A percentile compares a stretch with the other conserved stretches of the same genome.
These are phyloP conservation scores for Phialocephala sp. DNA, from an alignment of 2,329 filamentous ascomycete species.

Conservation along the genomic window DNA sequence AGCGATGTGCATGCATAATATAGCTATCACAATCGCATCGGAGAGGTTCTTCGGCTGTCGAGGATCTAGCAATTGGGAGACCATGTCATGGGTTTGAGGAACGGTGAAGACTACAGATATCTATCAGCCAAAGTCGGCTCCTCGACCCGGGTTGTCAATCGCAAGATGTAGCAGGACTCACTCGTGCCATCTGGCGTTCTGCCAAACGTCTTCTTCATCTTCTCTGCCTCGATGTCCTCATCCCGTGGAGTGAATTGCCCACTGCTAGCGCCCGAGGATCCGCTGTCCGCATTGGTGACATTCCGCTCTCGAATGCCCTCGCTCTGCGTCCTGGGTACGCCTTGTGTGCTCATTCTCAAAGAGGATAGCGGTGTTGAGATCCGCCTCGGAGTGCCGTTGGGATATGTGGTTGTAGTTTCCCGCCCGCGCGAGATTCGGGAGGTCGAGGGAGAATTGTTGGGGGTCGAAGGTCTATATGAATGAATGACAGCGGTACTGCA, in stretches of 20 bases:
- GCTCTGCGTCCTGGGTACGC: constrained; percentile 6
- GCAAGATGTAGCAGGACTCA: constrained; percentile 52
- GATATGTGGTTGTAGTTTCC: background rate
- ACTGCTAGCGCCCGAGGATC: constrained; percentile 23
- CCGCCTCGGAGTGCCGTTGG: constrained; percentile 19
- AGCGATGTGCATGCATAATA: constrained; percentile 77
- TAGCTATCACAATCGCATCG: constrained; percentile 78
- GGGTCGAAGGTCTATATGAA: background rate
- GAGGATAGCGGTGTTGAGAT: constrained; percentile 23
- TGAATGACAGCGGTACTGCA: background rate
- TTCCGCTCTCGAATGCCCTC: constrained; percentile 39
- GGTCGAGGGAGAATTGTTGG: background rate
- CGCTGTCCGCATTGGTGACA: constrained; percentile 21
- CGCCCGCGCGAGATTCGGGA: background rate
- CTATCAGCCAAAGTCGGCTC: constrained; percentile 11
- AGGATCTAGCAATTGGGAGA: constrained; percentile 93
- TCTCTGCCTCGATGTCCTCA: constrained; percentile 43
- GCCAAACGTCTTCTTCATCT: constrained; percentile 81
- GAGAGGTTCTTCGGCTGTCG: constrained; percentile 94
- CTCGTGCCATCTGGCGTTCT: constrained; percentile 89
- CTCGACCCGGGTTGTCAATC: background rate
- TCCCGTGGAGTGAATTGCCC: constrained; percentile 23
- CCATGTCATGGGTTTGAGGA: constrained; percentile 97
- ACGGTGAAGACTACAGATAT: constrained; percentile 81
- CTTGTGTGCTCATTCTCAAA: constrained; percentile 19